phyloP scores from a whole-genome alignment of 2,329 filamentous ascomycete genomes.

The Clathrospora elynae region DNA sequence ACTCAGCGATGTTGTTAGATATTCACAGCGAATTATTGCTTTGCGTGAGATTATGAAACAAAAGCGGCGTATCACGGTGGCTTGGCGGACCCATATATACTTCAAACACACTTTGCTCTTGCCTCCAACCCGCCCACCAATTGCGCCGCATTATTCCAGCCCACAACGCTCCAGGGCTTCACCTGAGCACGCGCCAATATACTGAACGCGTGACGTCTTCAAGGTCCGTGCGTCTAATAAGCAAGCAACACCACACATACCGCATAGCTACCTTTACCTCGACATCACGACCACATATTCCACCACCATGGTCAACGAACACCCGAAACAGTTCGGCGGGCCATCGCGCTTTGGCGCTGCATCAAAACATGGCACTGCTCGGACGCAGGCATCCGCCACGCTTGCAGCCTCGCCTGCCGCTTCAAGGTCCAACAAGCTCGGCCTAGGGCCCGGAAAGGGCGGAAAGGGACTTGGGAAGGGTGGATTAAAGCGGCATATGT shows the following conservation, averaged over 20 bases:
- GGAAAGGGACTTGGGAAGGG: slow-evolving; percentile 22
- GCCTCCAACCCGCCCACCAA: too few species aligned
- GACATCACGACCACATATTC: slow-evolving; percentile 11
- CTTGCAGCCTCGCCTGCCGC: not conserved
- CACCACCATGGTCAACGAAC: slow-evolving; percentile 18
- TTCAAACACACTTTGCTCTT: not conserved
- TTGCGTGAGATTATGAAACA: not conserved
- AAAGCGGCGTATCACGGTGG: not conserved
- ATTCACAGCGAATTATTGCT: too few species aligned
- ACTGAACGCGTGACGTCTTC: not conserved
- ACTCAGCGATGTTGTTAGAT: not conserved
- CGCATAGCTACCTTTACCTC: not conserved
- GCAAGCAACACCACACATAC: slow-evolving; percentile 4
- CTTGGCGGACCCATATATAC: slow-evolving; percentile 1
- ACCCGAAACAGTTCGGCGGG: slow-evolving; percentile 15
- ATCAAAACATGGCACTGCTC: slow-evolving; percentile 6
- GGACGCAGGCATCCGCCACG: not conserved
- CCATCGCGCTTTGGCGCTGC: slow-evolving; percentile 13
- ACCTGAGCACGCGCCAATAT: too few species aligned
- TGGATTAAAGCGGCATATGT: slow-evolving; percentile 34
- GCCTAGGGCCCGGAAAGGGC: slow-evolving; percentile 29
- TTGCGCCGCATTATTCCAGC: too few species aligned
- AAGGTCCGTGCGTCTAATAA: not conserved
- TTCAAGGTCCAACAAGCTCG: slow-evolving; percentile 19
- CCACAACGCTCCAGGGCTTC: not conserved